A percentile compares a stretch with the other conserved stretches of the same genome.
These are phyloP conservation scores for Bocquillonia castaneifolia DNA, from an alignment of 441 rosid species.

Conservation along the genomic window DNA sequence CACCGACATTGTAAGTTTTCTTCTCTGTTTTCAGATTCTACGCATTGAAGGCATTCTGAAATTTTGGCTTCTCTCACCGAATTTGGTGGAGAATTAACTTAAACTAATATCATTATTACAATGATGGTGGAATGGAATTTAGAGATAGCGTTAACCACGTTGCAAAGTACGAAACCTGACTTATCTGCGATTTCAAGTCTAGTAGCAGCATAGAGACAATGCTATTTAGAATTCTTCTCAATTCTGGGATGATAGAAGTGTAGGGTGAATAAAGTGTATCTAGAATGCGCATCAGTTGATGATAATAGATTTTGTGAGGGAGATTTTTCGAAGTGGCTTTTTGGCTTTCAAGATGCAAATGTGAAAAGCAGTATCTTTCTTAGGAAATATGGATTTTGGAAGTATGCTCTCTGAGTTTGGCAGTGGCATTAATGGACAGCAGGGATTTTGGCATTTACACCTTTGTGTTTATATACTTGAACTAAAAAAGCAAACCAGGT, in stretches of 20 bases:
- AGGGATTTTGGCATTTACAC: conserved; percentile 4
- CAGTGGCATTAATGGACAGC: no score
- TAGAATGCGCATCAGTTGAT: neutral
- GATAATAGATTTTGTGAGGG: neutral
- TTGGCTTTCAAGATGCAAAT: neutral
- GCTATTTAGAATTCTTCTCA: neutral
- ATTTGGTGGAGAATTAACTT: neutral
- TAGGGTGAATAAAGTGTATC: no score
- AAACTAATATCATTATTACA: neutral
- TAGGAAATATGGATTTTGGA: no score
- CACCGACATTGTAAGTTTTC: conserved; percentile 70
- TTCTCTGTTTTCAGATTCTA: neutral
- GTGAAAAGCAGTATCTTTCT: no score
- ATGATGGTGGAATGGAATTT: neutral
- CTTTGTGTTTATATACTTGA: neutral
- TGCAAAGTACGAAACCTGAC: neutral
- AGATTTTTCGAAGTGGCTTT: neutral
- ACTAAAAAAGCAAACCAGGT: neutral
- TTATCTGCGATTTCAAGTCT: neutral
- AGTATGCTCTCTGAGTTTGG: no score
- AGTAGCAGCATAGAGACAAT: neutral
- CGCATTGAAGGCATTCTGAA: neutral
- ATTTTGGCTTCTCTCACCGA: neutral
- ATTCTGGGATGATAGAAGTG: neutral
- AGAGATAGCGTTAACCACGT: no score